Evolutionary conservation across 2,329 filamentous ascomycete genomes (phyloP).

Genomic region (Fonsecaea pedrosoi): DNA sequence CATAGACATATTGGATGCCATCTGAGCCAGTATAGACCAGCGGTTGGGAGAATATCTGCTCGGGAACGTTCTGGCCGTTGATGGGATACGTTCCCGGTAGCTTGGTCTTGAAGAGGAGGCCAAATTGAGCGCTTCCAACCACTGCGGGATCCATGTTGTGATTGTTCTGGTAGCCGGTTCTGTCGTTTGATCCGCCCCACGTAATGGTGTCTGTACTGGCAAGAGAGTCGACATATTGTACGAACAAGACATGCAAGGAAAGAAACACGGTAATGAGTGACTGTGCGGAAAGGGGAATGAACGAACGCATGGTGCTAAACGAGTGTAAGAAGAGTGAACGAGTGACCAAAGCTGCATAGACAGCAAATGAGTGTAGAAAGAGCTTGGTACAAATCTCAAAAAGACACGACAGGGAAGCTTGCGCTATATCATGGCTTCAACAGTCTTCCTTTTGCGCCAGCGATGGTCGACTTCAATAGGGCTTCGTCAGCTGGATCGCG

Average conservation of each 20-base stretch:
- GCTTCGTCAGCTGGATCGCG: constrained; percentile 20
- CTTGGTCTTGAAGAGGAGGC: constrained; percentile 47
- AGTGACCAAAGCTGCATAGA: constrained; percentile 12
- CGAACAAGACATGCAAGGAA: constrained; percentile 21
- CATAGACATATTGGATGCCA: constrained; percentile 61
- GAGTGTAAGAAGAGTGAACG: constrained; percentile 23
- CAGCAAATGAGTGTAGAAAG: constrained; percentile 15
- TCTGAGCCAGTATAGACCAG: constrained; percentile 60
- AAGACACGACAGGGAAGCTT: not conserved
- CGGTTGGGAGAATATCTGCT: constrained; percentile 62
- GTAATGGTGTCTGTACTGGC: constrained; percentile 36
- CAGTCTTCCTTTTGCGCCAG: not conserved
- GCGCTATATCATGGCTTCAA: constrained; percentile 9
- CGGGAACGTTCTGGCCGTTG: constrained; percentile 49
- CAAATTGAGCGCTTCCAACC: constrained; percentile 61
- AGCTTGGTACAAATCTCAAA: not conserved
- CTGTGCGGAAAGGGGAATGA: constrained; percentile 7
- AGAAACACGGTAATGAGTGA: constrained; percentile 26
- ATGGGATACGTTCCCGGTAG: constrained; percentile 59
- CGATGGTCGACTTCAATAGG: no score
- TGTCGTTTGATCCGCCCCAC: constrained; percentile 35
- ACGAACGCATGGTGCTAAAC: constrained; percentile 24
- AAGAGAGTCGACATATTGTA: constrained; percentile 25
- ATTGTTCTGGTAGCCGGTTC: constrained; percentile 49
- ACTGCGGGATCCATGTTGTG: constrained; percentile 69